Evolutionary conservation across 371 early-diverging fungal species (phyloP).

Genomic region (Capniomyces stellatus): DNA sequence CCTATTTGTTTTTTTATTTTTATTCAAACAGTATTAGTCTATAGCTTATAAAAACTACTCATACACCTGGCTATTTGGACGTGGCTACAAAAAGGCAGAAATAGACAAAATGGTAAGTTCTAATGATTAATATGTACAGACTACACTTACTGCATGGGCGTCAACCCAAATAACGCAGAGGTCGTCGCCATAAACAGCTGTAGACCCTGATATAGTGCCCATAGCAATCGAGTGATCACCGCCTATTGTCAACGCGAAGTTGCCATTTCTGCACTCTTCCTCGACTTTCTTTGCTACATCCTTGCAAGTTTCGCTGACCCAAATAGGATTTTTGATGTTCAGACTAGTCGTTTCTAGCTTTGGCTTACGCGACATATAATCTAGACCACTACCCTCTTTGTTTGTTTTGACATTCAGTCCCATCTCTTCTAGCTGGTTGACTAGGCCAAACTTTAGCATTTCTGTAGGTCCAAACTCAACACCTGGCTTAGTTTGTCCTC

Average conservation of each 20-base stretch:
- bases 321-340: slow-evolving; percentile 67
- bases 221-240: slow-evolving; percentile 91
- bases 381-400: slow-evolving; percentile 41
- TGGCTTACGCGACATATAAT: slow-evolving; percentile 34
- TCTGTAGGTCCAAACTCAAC: slow-evolving; percentile 78
- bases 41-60: too few species aligned
- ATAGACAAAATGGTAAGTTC: too few species aligned
- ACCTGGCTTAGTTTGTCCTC: slow-evolving; percentile 71
- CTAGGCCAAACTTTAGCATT: slow-evolving; percentile 64
- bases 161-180: slow-evolving; percentile 93
- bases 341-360: slow-evolving; percentile 37
- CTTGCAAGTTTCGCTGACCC: slow-evolving; percentile 61
- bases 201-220: slow-evolving; percentile 72
- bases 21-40: too few species aligned
- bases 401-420: slow-evolving; percentile 62
- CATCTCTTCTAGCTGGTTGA: slow-evolving; percentile 63
- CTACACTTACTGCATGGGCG: slow-evolving; percentile 71
- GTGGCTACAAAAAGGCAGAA: too few species aligned
- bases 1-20: slow-evolving; percentile 24
- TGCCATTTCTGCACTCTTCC: slow-evolving; percentile 37
- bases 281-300: slow-evolving; percentile 45
- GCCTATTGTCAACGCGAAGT: slow-evolving; percentile 79
- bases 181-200: slow-evolving; percentile 48
- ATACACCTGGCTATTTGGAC: too few species aligned
- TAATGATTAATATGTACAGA: too few species aligned